Base-by-base conservation (phyloP, 2,329 filamentous ascomycete species). In the Verruconis gallopava region DNA sequence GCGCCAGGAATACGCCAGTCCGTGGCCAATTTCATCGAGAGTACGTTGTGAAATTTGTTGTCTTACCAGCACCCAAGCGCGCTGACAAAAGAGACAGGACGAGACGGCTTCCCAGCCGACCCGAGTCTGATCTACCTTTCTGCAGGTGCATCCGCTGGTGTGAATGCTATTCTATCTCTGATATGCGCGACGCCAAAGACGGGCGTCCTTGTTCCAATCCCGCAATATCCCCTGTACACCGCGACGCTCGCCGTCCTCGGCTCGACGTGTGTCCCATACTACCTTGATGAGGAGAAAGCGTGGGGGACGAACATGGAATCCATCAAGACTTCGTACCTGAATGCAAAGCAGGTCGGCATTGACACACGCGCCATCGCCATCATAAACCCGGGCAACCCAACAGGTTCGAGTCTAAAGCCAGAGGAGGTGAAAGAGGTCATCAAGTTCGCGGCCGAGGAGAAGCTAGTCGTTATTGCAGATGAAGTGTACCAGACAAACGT, bases 401-500 rank as follows among this genome's bases (percentile, higher is more conserved):
- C 91, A 2, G 91, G 91, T 50, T 85, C 86, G 39, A 91, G 81
- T 41, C 74, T 98, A 14, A 69, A 79, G 25, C 73, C 81, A 49
- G 72, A 77, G 15, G 85, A 95, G 55, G 79, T 98, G 61, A 77
- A 80, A 55, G 72, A 73, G 40, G 84, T 96, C n/a, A 73, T 96
- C 51, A 77, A 91, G 49, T 81, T 95, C 49, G 89, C 91, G 30
- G 79, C 78, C 20, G 72, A 88, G 60, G 77, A 95, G 69, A 77
- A 80, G 52, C 73, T 98, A 19, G 86, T 96, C 43, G 71, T 96
- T 50, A 75, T 98, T 55, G 91, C 91, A 40, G 91, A 98, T 57
- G 91, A 98, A 64, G 91, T 98, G 28, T 98, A 98, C 75, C 91
- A 98, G 67, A 96, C 91, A 57, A 98, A 98, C 63, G 83, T 98